phyloP scores from a whole-genome alignment of 2,329 filamentous ascomycete species.

The Microcyclospora tardicrescens region DNA sequence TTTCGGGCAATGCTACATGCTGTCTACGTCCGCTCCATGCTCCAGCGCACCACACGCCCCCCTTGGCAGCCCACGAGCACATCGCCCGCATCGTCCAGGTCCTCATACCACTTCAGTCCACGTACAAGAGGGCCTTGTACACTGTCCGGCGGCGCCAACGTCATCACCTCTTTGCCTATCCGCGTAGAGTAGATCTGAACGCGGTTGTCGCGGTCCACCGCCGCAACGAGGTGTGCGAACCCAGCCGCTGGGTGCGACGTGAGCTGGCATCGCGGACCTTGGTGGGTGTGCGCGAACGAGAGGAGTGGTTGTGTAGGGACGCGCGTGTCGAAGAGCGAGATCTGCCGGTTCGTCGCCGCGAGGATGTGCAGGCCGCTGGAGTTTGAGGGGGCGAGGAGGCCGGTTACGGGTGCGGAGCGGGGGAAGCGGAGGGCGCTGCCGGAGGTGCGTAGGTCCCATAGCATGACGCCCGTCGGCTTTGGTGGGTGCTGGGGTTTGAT shows the following conservation, averaged over 20 bases:
- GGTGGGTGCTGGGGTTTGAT: conserved; percentile 19
- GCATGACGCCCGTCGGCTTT: conserved; percentile 9
- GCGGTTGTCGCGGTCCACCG: conserved; percentile 10
- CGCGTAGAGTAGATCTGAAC: conserved; percentile 14
- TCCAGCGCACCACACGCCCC: too few relatives aligned
- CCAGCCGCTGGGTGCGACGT: background rate
- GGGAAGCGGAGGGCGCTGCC: conserved; percentile 5
- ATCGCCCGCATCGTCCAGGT: too few relatives aligned
- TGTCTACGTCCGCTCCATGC: too few relatives aligned
- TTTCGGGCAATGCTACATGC: too few relatives aligned
- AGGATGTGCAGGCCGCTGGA: conserved; percentile 6
- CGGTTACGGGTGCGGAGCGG: conserved; percentile 5
- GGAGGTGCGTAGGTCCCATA: conserved; percentile 15
- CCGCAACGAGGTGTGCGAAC: conserved; percentile 3
- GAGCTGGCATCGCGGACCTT: conserved; percentile 7
- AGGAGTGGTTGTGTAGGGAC: conserved; percentile 5
- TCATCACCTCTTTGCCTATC: conserved; percentile 8
- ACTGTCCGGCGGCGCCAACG: conserved; percentile 1
- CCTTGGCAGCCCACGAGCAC: too few relatives aligned
- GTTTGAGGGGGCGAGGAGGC: conserved; percentile 2
- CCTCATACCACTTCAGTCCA: too few relatives aligned
- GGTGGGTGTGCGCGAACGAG: conserved; percentile 5
- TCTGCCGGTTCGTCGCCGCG: conserved; percentile 5
- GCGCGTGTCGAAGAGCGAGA: conserved; percentile 10
- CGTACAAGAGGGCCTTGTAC: too few relatives aligned